Evolutionary conservation across 257 asterid species (phyloP).

Genomic region (Paraleonurus japonicus): DNA sequence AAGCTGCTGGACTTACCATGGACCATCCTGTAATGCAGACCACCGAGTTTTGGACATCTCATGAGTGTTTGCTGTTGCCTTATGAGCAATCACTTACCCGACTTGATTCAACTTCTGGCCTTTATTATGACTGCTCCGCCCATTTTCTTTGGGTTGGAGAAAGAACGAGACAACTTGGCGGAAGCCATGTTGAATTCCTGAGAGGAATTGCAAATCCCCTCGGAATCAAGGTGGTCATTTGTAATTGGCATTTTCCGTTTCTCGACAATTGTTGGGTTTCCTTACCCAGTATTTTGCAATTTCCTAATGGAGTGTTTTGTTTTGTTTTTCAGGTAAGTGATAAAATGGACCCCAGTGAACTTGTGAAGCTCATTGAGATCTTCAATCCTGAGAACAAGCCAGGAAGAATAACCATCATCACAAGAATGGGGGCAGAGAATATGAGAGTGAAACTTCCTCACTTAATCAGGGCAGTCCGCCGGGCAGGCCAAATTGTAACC

Average conservation of each 20-base stretch:
- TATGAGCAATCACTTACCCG: constrained; percentile 80
- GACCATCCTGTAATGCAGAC: constrained; percentile 73
- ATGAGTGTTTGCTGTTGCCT: constrained; percentile 79
- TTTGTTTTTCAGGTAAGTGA: constrained; percentile 58
- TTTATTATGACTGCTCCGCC: constrained; percentile 75
- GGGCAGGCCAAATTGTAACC: constrained; percentile 77
- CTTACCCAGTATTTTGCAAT: too few species aligned
- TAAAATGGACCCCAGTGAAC: constrained; percentile 75
- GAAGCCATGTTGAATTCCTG: constrained; percentile 78
- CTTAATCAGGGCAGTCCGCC: constrained; percentile 75
- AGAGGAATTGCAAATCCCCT: constrained; percentile 82
- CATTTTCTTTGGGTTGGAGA: constrained; percentile 83
- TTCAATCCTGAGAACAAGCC: constrained; percentile 71
- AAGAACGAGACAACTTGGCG: constrained; percentile 77
- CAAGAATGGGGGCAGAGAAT: constrained; percentile 91
- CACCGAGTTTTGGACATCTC: constrained; percentile 83
- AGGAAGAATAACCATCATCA: constrained; percentile 76
- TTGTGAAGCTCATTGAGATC: constrained; percentile 72
- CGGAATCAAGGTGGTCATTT: constrained; percentile 57
- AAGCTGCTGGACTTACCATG: constrained; percentile 74
- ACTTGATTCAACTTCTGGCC: constrained; percentile 73
- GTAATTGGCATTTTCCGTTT: too few species aligned
- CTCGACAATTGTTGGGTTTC: background rate
- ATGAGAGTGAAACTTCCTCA: constrained; percentile 91
- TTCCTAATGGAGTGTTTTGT: background rate